Percentiles rank a stretch among this genome's conserved stretches.
phyloP scores from a whole-genome alignment of 129 eudicot genomes.

The Chrysanthemum seticuspe region DNA sequence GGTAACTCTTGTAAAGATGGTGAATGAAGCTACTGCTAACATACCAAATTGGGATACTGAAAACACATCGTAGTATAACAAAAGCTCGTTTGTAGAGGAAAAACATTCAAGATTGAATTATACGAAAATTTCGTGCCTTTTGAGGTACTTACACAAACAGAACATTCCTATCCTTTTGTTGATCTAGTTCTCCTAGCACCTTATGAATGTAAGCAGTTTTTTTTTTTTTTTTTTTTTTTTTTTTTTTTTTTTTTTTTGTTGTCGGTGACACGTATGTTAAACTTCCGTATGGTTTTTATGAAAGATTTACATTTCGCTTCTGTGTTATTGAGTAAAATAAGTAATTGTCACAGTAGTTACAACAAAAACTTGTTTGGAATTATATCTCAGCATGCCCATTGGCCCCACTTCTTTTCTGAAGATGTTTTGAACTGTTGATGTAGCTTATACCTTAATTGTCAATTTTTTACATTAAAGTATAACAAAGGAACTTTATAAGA shows the following conservation, averaged over 20 bases:
- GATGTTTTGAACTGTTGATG: no score
- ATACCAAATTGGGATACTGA: slow-evolving; percentile 57
- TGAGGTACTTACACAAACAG: slow-evolving; percentile 16
- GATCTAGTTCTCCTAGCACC: background rate
- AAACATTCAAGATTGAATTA: slow-evolving; percentile 18
- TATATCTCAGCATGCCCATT: background rate
- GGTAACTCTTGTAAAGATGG: slow-evolving; percentile 67
- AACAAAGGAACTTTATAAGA: no score
- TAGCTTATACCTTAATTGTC: no score
- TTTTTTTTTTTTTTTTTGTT: background rate
- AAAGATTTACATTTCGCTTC: background rate
- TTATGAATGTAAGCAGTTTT: slow-evolving; percentile 21
- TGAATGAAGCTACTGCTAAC: slow-evolving; percentile 77
- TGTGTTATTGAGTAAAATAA: slow-evolving; percentile 1
- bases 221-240: background rate
- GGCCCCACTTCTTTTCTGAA: background rate
- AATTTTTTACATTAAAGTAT: no score
- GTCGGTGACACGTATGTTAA: slow-evolving; percentile 13
- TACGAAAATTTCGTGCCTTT: slow-evolving; percentile 11
- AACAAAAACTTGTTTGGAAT: no score
- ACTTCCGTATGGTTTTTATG: slow-evolving; percentile 3
- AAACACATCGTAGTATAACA: background rate
- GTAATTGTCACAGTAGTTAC: background rate
- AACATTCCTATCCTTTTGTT: slow-evolving; percentile 12
- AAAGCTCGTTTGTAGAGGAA: slow-evolving; percentile 8